Conservation (phyloP, 1,284 basidiomycete genomes). For the Ganoderma sp. region DNA sequence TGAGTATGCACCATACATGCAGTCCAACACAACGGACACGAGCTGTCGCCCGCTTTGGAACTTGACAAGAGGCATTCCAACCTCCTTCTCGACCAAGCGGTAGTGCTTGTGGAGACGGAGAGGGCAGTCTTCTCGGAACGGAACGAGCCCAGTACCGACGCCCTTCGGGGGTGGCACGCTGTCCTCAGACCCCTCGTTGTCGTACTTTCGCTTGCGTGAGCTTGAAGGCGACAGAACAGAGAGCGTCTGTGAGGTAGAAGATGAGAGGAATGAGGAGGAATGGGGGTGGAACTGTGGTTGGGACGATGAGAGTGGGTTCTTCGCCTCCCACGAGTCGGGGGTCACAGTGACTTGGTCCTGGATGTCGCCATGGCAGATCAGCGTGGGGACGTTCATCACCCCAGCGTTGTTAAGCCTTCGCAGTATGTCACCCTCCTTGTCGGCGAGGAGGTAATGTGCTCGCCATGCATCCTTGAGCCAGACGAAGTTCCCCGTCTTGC, state of each 20-base stretch:
- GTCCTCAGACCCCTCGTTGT: background rate
- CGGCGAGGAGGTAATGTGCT: background rate
- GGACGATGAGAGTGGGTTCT: background rate
- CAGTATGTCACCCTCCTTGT: constrained; percentile 15
- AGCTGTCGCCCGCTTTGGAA: constrained; percentile 4
- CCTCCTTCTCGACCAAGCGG: constrained; percentile 30
- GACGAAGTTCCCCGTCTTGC: background rate
- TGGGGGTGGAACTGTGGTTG: background rate
- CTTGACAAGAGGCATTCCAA: constrained; percentile 26
- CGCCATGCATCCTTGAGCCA: constrained; percentile 26
- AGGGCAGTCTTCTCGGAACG: background rate
- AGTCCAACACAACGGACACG: constrained; percentile 2
- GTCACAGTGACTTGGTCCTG: background rate
- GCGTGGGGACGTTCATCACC: constrained; percentile 6
- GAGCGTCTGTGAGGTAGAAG: too few relatives aligned
- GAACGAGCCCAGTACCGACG: background rate
- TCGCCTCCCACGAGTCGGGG: background rate
- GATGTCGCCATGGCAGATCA: constrained; percentile 14
- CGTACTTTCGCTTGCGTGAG: background rate
- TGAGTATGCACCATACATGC: background rate
- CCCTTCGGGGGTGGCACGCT: background rate
- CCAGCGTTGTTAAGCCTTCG: background rate
- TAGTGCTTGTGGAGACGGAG: constrained; percentile 13
- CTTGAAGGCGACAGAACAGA: background rate
- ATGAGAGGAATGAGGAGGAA: background rate